A percentile compares a stretch with the other conserved stretches of the same genome.
Conservation (phyloP, 805 yeast species). For the Lipomyces starkeyi region DNA sequence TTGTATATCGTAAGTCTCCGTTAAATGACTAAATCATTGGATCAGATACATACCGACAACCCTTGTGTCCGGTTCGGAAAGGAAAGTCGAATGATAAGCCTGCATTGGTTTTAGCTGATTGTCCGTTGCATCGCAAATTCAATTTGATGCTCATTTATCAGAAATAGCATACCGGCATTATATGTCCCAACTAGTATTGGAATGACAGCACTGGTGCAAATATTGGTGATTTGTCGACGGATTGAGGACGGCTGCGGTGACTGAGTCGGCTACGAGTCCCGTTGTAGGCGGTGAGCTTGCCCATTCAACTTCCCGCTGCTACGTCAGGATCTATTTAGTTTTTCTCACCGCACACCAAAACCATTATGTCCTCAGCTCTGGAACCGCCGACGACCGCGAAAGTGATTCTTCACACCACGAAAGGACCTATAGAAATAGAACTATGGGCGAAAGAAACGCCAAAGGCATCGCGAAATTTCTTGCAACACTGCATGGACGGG, state of each 20-base stretch:
- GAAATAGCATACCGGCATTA: conserved; percentile 24
- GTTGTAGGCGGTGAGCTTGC: too few relatives aligned
- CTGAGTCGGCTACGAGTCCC: too few relatives aligned
- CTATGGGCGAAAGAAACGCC: conserved; percentile 76
- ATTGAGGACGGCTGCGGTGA: neutral
- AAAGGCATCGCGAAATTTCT: conserved; percentile 52
- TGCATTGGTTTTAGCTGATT: conserved; percentile 16
- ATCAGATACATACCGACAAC: conserved; percentile 34
- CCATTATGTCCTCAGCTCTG: conserved; percentile 39
- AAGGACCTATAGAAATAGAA: conserved; percentile 65
- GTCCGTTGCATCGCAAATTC: neutral
- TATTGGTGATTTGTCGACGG: too few relatives aligned
- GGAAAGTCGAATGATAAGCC: conserved; percentile 49
- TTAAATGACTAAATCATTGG: neutral
- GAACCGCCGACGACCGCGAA: conserved; percentile 68
- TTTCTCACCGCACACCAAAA: neutral
- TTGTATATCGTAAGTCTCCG: neutral
- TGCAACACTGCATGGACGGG: conserved; percentile 56
- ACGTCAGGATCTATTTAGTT: too few relatives aligned
- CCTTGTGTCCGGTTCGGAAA: conserved; percentile 45
- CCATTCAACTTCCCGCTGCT: too few relatives aligned
- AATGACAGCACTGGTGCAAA: too few relatives aligned
- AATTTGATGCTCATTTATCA: neutral
- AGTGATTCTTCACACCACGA: conserved; percentile 60
- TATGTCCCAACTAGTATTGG: neutral